phyloP scores from a whole-genome alignment of 179 eudicot species.

The Spinacia oleracea region DNA sequence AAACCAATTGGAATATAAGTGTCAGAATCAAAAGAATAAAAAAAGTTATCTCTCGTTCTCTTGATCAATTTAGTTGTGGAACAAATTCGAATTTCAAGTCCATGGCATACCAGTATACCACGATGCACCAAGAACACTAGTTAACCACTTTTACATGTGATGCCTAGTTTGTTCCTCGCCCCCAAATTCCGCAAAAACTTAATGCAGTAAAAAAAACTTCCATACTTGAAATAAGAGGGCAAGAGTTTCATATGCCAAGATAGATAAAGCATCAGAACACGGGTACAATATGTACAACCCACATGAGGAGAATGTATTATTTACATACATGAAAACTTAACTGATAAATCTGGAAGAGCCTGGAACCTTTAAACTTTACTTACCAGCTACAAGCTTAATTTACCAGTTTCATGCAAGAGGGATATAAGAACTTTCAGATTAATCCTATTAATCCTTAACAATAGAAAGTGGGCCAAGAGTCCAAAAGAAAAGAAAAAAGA shows the following conservation, averaged over 20 bases:
- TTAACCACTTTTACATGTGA: not conserved
- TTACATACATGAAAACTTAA: not conserved
- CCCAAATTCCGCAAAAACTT: not conserved
- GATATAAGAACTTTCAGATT: not conserved
- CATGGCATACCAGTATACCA: not conserved
- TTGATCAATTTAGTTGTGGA: not conserved
- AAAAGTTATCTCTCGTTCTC: not conserved
- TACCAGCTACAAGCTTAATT: not conserved
- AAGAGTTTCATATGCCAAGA: not conserved
- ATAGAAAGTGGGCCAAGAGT: no score
- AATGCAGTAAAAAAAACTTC: not conserved
- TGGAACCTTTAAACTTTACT: not conserved
- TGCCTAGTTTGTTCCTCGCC: not conserved
- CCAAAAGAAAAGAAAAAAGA: no score
- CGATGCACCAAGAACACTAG: not conserved
- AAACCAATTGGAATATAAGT: not conserved
- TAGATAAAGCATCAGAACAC: not conserved
- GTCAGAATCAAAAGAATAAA: not conserved
- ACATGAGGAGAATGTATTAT: not conserved
- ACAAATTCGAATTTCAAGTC: not conserved
- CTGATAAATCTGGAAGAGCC: not conserved
- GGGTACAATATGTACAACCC: not conserved
- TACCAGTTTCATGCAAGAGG: not conserved
- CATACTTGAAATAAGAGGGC: not conserved
- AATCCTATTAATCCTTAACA: no score